phyloP scores from a whole-genome alignment of 148 eudicot genomes.

The Amaranthus hypochondriacus region DNA sequence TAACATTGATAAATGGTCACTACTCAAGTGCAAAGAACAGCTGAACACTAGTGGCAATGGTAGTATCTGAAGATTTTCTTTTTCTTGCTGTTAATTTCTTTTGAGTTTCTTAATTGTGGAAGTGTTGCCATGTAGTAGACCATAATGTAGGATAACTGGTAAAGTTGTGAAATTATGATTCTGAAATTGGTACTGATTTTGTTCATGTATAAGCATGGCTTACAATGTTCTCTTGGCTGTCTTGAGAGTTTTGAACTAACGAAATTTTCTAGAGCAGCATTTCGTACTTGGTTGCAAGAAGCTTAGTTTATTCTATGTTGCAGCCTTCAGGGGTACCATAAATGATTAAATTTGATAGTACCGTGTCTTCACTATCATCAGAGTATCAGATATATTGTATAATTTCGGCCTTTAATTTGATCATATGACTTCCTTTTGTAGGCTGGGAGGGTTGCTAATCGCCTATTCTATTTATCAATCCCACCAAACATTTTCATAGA shows the following conservation, averaged over 20 bases:
- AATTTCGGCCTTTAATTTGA: background rate
- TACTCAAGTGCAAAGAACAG: background rate
- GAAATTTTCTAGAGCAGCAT: too few species aligned
- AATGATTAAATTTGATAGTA: background rate
- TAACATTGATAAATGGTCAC: background rate
- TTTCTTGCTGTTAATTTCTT: background rate
- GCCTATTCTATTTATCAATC: conserved; percentile 88
- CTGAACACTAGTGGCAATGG: background rate
- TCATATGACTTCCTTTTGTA: conserved; percentile 25
- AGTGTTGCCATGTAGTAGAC: background rate
- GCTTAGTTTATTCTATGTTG: background rate
- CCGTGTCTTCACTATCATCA: background rate
- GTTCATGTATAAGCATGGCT: background rate
- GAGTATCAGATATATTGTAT: background rate
- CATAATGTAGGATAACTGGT: background rate
- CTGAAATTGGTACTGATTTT: background rate
- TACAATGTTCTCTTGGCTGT: background rate
- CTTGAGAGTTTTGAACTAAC: too few species aligned
- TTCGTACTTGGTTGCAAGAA: background rate
- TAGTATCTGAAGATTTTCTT: background rate
- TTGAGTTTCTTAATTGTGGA: background rate
- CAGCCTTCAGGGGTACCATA: too few species aligned
- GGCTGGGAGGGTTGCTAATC: conserved; percentile 84
- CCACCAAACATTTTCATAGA: conserved; percentile 93
- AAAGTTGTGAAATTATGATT: background rate